Evolutionary conservation across 768 basidiomycete species (phyloP), one percentile per base, ranked within the genome.

Genomic region (Agrocybe praecox): DNA sequence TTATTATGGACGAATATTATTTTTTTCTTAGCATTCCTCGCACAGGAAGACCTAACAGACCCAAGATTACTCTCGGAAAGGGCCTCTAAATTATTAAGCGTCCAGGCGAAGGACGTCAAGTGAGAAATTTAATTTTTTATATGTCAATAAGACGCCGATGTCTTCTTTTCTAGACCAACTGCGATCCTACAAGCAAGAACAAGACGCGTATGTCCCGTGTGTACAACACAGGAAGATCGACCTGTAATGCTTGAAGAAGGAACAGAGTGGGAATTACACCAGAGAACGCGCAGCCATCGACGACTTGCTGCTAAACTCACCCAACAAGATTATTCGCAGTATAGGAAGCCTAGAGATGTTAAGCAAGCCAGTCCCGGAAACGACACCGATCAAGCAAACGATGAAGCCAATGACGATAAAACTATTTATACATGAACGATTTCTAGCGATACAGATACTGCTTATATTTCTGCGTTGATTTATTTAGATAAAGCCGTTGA

Each of bases 181-280:
- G 77, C 79, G 2, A 72, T 84, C 17, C 71, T 92, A 4, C 67
- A 73, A 45, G 83, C 84, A 1, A 80, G 85, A 49, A 81, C 75
- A 53, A 87, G 86, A 61, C 66, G 80, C 6, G 71, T 83, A 4
- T 94, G 92, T 67, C 64, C 77, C 2, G 67, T 79, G 10, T 94
- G 92, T 63, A 92, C 91, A 9, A 53, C 66, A 3, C 74, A 90
- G 53, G 63, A 76, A 2, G 69, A 77, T 19, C 75, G 78, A 22
- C 92, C 92, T 14, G 81, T 90, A 76, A 82, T 94, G 71, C 81
- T 90, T 14, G 80, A 82, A 58, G 77, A 79, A 65, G 78, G 76
- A 12, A 52, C 61, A 24, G 74, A 79, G 59, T 88, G 89, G 85
- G 74, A 78, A 1, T 70, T 69, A 1, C 92, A 94, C 67, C 68